Evolutionary conservation across 805 yeast genomes (phyloP), one percentile per base, ranked within the genome.

Genomic region (Yueomyces sinensis): DNA sequence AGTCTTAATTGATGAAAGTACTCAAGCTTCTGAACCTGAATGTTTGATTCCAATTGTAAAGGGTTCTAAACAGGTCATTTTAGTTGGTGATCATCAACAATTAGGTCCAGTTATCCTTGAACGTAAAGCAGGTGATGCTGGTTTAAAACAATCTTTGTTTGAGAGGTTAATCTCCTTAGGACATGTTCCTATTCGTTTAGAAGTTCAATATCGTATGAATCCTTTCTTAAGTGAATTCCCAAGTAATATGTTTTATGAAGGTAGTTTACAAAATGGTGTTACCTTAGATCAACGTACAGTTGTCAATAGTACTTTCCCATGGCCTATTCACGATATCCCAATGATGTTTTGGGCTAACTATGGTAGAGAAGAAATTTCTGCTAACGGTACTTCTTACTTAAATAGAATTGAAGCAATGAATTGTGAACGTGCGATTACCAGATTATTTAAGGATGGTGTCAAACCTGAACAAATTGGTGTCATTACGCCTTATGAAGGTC

Each of bases 11-110:
- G 97, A 87, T 58, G 97, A 87, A 61, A 76, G 84, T 49, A 84
- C 96, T 1, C 96, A 89, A 59, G 89, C 95, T 2, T 72, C 89
- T 0, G 97, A 87, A 55, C 95, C 95, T 1, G 95, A 86, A 55
- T 74, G 82, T 47, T 65, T 87, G 47, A 83, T 87, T 43, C 95
- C 97, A 11, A 72, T 87, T 27, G 84, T 80, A 2, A 80, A 77
- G 44, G 95, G 95, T 18, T 86, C 93, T 31, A 80, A 79, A 50
- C 95, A 87, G 52, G 83, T 86, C 5, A 72, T 87, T 31, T 61
- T 87, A 24, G 95, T 86, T 27, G 97, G 97, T 50, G 97, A 87
- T 56, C 96, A 89, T 58, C 89, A 84, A 59, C 97, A 87, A 62
- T 65, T 87, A 43, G 95, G 96, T 2, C 96, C 97, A 0, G 93